These are phyloP conservation scores for Nakazawaea holstii DNA, from an alignment of 805 yeast species.

Conservation along the genomic window DNA sequence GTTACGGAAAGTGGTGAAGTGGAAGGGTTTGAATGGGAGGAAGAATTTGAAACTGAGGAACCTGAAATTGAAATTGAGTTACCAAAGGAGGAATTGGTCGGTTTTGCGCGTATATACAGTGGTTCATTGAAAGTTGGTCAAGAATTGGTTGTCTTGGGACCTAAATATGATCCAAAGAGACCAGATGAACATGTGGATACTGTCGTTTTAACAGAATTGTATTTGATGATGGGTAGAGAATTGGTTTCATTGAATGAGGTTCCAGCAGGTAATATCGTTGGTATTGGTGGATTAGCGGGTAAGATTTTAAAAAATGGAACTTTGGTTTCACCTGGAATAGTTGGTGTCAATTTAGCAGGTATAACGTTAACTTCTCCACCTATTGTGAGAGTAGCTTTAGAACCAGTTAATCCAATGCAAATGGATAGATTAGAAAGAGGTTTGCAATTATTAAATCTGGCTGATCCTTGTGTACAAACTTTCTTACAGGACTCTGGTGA, in stretches of 20 bases:
- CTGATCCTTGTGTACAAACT: constrained; percentile 93
- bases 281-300: constrained; percentile 86
- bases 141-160: constrained; percentile 71
- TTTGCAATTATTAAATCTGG: constrained; percentile 67
- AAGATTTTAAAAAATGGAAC: constrained; percentile 86
- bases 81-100: constrained; percentile 65
- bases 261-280: constrained; percentile 94
- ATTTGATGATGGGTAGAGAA: constrained; percentile 89
- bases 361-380: constrained; percentile 77
- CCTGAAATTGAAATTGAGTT: constrained; percentile 38
- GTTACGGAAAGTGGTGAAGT: constrained; percentile 24
- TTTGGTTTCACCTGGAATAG: constrained; percentile 47
- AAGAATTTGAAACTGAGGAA: constrained; percentile 45
- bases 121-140: constrained; percentile 80
- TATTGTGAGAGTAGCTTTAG: constrained; percentile 92
- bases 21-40: constrained; percentile 42
- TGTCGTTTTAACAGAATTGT: constrained; percentile 63
- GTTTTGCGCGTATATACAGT: constrained; percentile 83
- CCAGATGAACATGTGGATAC: constrained; percentile 51
- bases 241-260: constrained; percentile 70
- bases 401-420: constrained; percentile 82
- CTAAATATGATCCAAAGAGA: constrained; percentile 71
- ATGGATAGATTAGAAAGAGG: constrained; percentile 75
- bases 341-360: constrained; percentile 75
- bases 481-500: constrained; percentile 88